These are phyloP conservation scores for Naegleria fowleri DNA, from an alignment of 208 protist genomes.

Conservation along the genomic window DNA sequence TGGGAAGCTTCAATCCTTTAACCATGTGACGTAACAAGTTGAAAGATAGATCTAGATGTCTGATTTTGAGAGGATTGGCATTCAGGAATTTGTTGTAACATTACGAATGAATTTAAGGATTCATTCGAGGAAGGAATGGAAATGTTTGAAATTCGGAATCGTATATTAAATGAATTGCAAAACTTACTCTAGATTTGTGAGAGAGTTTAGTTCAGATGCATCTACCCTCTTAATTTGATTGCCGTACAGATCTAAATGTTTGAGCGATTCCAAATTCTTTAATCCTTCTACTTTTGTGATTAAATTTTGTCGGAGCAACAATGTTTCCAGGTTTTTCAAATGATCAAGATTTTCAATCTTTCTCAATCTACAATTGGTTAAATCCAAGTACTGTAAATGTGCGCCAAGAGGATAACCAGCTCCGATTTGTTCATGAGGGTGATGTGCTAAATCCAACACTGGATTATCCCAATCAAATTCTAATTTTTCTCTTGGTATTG, in stretches of 20 bases:
- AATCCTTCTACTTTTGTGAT: conserved; percentile 68
- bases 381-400: neutral
- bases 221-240: conserved; percentile 69
- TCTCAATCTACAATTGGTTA: conserved; percentile 16
- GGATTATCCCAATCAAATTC: neutral
- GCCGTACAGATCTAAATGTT: conserved; percentile 76
- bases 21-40: conserved; percentile 69
- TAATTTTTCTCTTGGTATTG: neutral
- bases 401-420: neutral
- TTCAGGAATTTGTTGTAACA: conserved; percentile 43
- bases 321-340: conserved; percentile 54
- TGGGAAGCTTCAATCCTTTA: conserved; percentile 58
- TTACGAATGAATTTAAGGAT: too few species aligned
- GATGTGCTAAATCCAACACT: neutral
- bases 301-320: conserved; percentile 76
- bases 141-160: too few species aligned
- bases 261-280: conserved; percentile 56
- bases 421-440: conserved; percentile 12
- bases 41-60: conserved; percentile 76
- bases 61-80: conserved; percentile 35
- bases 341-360: conserved; percentile 60
- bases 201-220: neutral
- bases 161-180: too few species aligned
- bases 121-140: too few species aligned
- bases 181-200: conserved; percentile 20